Evolutionary conservation across 805 yeast species (phyloP), one percentile per base, ranked within the genome.

Genomic region (Clavispora santaluciae): DNA sequence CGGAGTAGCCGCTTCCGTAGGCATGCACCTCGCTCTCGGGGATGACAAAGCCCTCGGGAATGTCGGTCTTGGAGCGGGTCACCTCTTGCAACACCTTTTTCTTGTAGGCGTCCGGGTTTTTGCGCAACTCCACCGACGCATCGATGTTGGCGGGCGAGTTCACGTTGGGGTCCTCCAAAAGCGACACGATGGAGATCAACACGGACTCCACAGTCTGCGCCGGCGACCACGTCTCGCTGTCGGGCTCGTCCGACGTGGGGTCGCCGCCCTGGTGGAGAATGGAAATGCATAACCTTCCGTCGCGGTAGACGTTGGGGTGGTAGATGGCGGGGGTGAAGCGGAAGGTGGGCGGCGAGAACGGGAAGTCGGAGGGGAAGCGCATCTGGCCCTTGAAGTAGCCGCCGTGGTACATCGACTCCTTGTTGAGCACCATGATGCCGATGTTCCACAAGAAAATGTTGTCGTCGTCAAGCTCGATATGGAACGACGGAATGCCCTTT

Each of bases 121-220:
- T 87, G 55, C 95, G 75, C 77, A 87, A 89, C 53, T 85, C 86
- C 33, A 89, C 88, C 15, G 95, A 86, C 13, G 98, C 98, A 62
- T 91, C 98, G 38, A 91, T 90, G 62, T 91, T 91, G 5, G 98
- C 98, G 6, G 98, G 97, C 1, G 96, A 86, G 45, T 80, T 78
- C 44, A 86, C 83, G 66, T 91, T 91, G 40, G 98, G 98, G 61
- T 91, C 97, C 56, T 89, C 95, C 54, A 91, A 74, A 39, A 91
- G 73, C 7, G 96, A 88, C 15, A 91, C 85, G 49, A 91, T 90
- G 24, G 95, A 86, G 41, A 91, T 84, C 55, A 91, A 75, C 8
- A 91, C 96, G 23, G 86, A 73, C 64, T 91, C 97, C 8, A 88
- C 97, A 18, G 93, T 83, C 68, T 90, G 96, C 2, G 87, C 93